Evolutionary conservation across 2,329 filamentous ascomycete species (phyloP).

Genomic region (Orbilia quercus): DNA sequence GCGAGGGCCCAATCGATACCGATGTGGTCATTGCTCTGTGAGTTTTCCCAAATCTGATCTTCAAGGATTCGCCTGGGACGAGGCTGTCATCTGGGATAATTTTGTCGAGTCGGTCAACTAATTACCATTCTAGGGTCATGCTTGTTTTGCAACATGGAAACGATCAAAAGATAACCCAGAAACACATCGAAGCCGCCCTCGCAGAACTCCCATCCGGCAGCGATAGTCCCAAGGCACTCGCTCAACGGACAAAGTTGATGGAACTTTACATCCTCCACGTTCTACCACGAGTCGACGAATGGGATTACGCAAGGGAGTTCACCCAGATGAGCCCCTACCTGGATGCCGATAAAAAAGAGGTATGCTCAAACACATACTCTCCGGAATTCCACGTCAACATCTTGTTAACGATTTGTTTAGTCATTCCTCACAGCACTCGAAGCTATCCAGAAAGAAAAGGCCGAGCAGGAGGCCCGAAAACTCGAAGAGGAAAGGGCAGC

Average conservation of each 20-base stretch:
- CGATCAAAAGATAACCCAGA: conserved; percentile 84
- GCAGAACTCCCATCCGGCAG: conserved; percentile 70
- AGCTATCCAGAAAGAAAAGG: conserved; percentile 83
- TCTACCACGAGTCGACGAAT: conserved; percentile 90
- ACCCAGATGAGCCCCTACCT: conserved; percentile 86
- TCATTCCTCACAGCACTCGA: conserved; percentile 88
- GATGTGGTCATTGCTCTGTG: conserved; percentile 92
- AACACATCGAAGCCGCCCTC: conserved; percentile 87
- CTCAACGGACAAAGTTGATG: conserved; percentile 82
- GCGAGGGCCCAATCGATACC: conserved; percentile 89
- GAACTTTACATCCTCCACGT: conserved; percentile 96
- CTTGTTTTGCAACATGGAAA: conserved; percentile 89
- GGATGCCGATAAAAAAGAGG: conserved; percentile 76
- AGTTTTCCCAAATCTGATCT: conserved; percentile 50
- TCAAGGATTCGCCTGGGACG: neutral
- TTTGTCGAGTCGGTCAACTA: conserved; percentile 12
- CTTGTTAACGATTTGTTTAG: conserved; percentile 65
- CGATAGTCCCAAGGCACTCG: conserved; percentile 59
- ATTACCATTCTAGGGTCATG: conserved; percentile 73
- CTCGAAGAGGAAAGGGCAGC: conserved; percentile 73
- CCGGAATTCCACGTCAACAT: neutral
- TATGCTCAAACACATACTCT: conserved; percentile 23
- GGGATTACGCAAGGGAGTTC: conserved; percentile 94
- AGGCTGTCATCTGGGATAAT: too few species aligned
- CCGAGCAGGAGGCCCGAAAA: conserved; percentile 74